Evolutionary conservation across 2,329 filamentous ascomycete species (phyloP).

Genomic region (Cryphonectria nitschkei): DNA sequence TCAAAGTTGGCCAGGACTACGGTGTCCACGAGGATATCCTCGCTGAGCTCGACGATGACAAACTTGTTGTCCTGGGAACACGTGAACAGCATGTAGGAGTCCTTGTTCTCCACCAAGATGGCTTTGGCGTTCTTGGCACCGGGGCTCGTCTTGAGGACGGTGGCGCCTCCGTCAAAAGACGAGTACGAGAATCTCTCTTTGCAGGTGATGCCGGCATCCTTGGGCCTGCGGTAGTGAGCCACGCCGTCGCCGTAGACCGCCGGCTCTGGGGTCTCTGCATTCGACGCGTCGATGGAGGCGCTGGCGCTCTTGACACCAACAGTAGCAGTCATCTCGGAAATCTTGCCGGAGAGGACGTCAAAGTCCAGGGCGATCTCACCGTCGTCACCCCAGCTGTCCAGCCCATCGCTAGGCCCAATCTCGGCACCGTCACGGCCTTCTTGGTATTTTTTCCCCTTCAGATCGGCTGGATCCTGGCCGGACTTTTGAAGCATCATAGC

Average conservation of each 20-base stretch:
- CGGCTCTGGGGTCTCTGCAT: constrained; percentile 43
- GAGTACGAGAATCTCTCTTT: constrained; percentile 98
- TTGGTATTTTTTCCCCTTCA: constrained; percentile 65
- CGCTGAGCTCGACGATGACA: constrained; percentile 90
- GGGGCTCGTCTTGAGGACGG: constrained; percentile 84
- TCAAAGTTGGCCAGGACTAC: constrained; percentile 98
- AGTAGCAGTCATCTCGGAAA: constrained; percentile 47
- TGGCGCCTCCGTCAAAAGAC: constrained; percentile 95
- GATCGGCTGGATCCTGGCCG: constrained; percentile 71
- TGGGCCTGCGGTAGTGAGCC: constrained; percentile 69
- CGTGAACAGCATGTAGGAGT: constrained; percentile 96
- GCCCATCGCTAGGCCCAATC: constrained; percentile 62
- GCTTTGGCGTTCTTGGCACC: constrained; percentile 87
- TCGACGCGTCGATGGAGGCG: constrained; percentile 29
- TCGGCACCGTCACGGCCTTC: constrained; percentile 54
- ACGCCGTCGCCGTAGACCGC: constrained; percentile 52
- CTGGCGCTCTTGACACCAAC: constrained; percentile 29
- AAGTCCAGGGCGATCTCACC: constrained; percentile 73
- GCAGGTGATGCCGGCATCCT: constrained; percentile 95
- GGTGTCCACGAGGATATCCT: constrained; percentile 85
- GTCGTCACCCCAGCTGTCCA: constrained; percentile 84
- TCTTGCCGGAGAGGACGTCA: constrained; percentile 51
- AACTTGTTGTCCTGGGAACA: constrained; percentile 89
- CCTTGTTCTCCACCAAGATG: constrained; percentile 94
- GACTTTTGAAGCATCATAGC: constrained; percentile 85